Evolutionary conservation across 2,329 filamentous ascomycete species (phyloP).

Genomic region (Botrytis deweyae): DNA sequence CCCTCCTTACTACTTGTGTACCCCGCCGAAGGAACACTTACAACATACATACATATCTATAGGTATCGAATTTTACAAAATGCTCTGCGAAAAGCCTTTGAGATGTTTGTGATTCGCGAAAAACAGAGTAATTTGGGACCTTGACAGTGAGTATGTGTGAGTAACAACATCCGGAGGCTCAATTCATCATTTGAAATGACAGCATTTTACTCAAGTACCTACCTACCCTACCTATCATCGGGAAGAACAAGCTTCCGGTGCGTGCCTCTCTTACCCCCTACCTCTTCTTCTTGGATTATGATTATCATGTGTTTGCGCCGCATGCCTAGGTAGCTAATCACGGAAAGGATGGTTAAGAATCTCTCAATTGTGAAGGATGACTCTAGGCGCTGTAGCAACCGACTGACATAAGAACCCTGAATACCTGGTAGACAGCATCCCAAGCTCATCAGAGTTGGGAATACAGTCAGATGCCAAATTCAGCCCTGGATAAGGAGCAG

Average conservation of each 20-base stretch:
- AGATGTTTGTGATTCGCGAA: background rate
- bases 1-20: background rate
- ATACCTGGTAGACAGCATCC: background rate
- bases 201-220: background rate
- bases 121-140: background rate
- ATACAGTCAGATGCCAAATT: conserved; percentile 11
- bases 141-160: background rate
- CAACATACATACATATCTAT: background rate
- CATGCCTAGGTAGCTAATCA: conserved; percentile 6
- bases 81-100: background rate
- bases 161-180: background rate
- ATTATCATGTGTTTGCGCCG: background rate
- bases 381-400: conserved; percentile 1
- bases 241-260: conserved; percentile 1
- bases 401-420: background rate
- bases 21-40: background rate
- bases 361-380: background rate
- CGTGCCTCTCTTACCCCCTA: background rate
- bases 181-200: background rate
- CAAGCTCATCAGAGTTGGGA: background rate
- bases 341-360: conserved; percentile 19
- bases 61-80: background rate
- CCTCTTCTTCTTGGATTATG: background rate
- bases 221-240: background rate
- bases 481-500: background rate